Conservation (phyloP, 1,139 yeast species). For the Protomyces gravidus region DNA sequence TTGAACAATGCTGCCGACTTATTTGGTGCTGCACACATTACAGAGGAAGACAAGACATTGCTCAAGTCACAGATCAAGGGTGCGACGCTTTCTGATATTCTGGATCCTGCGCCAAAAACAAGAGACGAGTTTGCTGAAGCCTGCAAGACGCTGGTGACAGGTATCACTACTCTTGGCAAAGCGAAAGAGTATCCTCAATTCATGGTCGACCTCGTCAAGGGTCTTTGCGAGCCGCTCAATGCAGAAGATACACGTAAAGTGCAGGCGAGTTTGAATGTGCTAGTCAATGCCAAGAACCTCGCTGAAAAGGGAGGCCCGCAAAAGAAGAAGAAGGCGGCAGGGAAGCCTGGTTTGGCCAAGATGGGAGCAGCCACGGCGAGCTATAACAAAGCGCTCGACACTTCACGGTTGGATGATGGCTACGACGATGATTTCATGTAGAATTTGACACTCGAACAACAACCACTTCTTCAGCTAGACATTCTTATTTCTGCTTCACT, state of each 20-base stretch:
- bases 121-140: slow-evolving; percentile 79
- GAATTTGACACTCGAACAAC: too few relatives aligned
- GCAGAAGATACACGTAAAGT: slow-evolving; percentile 83
- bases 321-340: slow-evolving; percentile 83
- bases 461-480: too few relatives aligned
- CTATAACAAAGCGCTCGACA: slow-evolving; percentile 15
- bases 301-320: slow-evolving; percentile 36
- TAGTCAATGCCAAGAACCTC: slow-evolving; percentile 67
- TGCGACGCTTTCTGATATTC: slow-evolving; percentile 42
- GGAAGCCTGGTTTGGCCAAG: slow-evolving; percentile 95
- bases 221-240: slow-evolving; percentile 56
- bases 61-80: slow-evolving; percentile 29
- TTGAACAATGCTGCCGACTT: slow-evolving; percentile 88
- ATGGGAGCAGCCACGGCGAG: slow-evolving; percentile 63
- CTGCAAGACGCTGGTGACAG: slow-evolving; percentile 69
- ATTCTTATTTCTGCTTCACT: too few relatives aligned
- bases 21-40: slow-evolving; percentile 49
- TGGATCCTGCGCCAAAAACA: slow-evolving; percentile 54
- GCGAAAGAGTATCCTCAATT: slow-evolving; percentile 72
- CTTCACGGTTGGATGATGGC: slow-evolving; percentile 24
- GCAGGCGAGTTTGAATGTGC: slow-evolving; percentile 73
- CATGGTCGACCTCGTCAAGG: slow-evolving; percentile 64
- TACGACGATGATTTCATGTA: slow-evolving; percentile 16
- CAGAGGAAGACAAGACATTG: slow-evolving; percentile 17
- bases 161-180: slow-evolving; percentile 60